Evolutionary conservation across 2,329 filamentous ascomycete species (phyloP).

Genomic region (Colletotrichum sp.): DNA sequence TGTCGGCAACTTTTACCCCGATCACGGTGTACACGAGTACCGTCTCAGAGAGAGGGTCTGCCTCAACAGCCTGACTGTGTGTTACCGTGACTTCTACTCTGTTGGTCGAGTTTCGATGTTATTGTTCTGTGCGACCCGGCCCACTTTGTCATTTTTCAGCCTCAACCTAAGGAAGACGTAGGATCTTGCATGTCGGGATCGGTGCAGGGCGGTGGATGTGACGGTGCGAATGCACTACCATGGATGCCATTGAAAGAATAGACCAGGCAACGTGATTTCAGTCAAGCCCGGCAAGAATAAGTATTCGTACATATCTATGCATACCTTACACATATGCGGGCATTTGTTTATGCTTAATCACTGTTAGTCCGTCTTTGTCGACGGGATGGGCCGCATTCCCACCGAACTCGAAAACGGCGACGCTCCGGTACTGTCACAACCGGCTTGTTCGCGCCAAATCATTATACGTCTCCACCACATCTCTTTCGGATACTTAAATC

Average conservation of each 20-base stretch:
- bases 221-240: neutral
- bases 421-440: neutral
- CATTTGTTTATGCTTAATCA: neutral
- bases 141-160: neutral
- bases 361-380: neutral
- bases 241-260: neutral
- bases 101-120: neutral
- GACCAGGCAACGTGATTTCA: neutral
- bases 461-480: neutral
- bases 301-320: neutral
- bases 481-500: neutral
- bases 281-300: fast-evolving
- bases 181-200: neutral
- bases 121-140: neutral
- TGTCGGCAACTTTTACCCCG: neutral
- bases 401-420: neutral
- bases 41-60: neutral
- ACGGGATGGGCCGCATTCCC: neutral
- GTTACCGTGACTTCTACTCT: neutral
- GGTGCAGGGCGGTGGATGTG: neutral
- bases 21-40: neutral
- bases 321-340: neutral
- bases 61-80: neutral
- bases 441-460: neutral
- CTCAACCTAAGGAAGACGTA: neutral